Base-by-base conservation (phyloP, 2,329 filamentous ascomycete genomes). In the Epichloe hybrida region DNA sequence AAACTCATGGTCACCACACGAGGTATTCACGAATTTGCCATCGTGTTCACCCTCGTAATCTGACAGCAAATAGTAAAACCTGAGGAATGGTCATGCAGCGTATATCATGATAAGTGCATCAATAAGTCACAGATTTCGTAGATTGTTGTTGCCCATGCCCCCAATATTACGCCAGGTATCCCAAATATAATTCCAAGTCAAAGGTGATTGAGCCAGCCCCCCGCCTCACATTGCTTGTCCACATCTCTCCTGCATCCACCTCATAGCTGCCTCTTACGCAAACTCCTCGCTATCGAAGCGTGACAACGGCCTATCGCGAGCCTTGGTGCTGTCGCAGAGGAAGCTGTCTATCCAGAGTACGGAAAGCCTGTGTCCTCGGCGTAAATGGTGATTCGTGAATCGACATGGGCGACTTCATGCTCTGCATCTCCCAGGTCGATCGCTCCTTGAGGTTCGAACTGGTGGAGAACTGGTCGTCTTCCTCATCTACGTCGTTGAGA, bases 311-410 rank as follows among this genome's bases (percentile, higher is more conserved):
- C 31, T 50, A 35, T 27, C 39, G 20, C 13, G 40, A 45, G 5
- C 37, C 46, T 13, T 63, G 59, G 38, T 69, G 59, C 27, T 64
- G 57, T 49, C 75, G 69, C 46, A 79, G 61, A 3, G 79, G 78
- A 52, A 81, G 62, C 58, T 76, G 75, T 51, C 79, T 67, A 54
- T 83, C 77, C 46, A 84, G 68, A 12, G 76, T 74, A 59, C 84
- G 74, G 62, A 86, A 86, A 1, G 83, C 83, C 62, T 79, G 73
- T 15, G 83, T 86, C 56, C 83, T 66, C 5, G 82, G 83, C 6
- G 82, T 86, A 55, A 75, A 84, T 0, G 79, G 77, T 55, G 70
- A 56, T 13, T 57, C 56, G 36, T 55, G 57, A 23, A 50, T 56
- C 11, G 59, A 61, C 5, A 60, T 62, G 1, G 69, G 67, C 1